Evolutionary conservation across 1,284 basidiomycete genomes (phyloP).

Genomic region (Ustilago crameri): DNA sequence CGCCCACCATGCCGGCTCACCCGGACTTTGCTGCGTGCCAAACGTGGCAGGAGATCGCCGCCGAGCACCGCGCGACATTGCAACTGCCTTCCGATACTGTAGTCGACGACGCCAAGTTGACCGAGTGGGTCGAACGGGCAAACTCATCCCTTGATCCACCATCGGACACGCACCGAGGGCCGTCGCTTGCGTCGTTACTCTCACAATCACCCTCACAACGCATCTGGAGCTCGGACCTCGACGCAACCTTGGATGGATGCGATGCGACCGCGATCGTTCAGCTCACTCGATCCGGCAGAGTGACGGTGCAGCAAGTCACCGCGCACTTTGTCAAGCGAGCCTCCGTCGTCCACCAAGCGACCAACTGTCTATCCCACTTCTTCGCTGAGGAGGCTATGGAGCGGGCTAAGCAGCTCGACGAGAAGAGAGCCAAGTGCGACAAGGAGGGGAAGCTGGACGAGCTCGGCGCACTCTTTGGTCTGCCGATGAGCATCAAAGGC

Average conservation of each 20-base stretch:
- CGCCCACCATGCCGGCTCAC: background rate
- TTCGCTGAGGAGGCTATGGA: conserved; percentile 23
- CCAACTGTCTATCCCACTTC: conserved; percentile 47
- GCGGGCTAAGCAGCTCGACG: conserved; percentile 31
- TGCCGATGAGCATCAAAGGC: conserved; percentile 56
- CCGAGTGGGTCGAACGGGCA: conserved; percentile 17
- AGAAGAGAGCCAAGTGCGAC: conserved; percentile 13
- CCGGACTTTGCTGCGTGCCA: conserved; percentile 8
- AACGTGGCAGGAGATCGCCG: conserved; percentile 28
- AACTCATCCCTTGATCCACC: conserved; percentile 10
- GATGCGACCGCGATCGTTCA: conserved; percentile 33
- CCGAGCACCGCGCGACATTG: conserved; percentile 19
- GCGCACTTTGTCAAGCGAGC: conserved; percentile 32
- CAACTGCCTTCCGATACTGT: conserved; percentile 7
- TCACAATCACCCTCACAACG: conserved; percentile 2
- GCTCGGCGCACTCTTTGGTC: conserved; percentile 39
- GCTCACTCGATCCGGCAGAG: conserved; percentile 23
- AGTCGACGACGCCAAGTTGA: conserved; percentile 9
- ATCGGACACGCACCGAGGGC: conserved; percentile 18
- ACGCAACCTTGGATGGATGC: conserved; percentile 9
- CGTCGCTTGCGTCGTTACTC: conserved; percentile 21
- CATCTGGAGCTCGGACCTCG: conserved; percentile 24
- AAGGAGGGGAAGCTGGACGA: conserved; percentile 17
- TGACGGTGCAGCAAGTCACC: conserved; percentile 15
- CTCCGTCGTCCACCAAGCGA: conserved; percentile 47